Evolutionary conservation across 164 flowering plant species (phyloP).

Genomic region (Umbellularia californica): DNA sequence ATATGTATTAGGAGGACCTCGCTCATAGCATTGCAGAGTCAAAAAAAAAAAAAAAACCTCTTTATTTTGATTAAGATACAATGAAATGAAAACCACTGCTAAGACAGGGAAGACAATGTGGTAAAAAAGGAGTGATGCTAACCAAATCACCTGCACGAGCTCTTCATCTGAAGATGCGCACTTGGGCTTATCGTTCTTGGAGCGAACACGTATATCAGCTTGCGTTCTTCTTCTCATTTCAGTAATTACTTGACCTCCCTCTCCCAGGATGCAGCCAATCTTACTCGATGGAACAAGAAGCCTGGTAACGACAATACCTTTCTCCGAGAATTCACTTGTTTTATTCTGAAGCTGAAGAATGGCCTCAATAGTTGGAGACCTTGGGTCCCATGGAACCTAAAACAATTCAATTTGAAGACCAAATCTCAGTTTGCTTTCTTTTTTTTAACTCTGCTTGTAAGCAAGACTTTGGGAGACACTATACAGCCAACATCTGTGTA

Average conservation of each 20-base stretch:
- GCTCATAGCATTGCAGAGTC: background rate
- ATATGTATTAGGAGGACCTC: too few species aligned
- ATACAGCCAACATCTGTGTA: background rate
- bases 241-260: slow-evolving; percentile 68
- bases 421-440: background rate
- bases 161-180: slow-evolving; percentile 72
- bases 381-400: slow-evolving; percentile 52
- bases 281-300: slow-evolving; percentile 66
- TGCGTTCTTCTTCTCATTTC: slow-evolving; percentile 70
- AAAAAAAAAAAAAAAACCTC: too few species aligned
- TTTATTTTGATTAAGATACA: background rate
- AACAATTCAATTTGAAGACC: slow-evolving; percentile 16
- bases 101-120: background rate
- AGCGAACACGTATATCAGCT: slow-evolving; percentile 64
- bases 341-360: slow-evolving; percentile 57
- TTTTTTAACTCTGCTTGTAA: background rate
- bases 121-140: slow-evolving; percentile 11
- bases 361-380: slow-evolving; percentile 72
- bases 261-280: slow-evolving; percentile 77
- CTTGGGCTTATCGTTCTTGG: slow-evolving; percentile 58
- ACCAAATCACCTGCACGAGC: slow-evolving; percentile 67
- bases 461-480: background rate
- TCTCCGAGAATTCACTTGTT: slow-evolving; percentile 49
- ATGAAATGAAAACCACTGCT: background rate
- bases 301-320: slow-evolving; percentile 45